Conservation (phyloP, 179 eudicot species). For the Beta corolliflora region DNA sequence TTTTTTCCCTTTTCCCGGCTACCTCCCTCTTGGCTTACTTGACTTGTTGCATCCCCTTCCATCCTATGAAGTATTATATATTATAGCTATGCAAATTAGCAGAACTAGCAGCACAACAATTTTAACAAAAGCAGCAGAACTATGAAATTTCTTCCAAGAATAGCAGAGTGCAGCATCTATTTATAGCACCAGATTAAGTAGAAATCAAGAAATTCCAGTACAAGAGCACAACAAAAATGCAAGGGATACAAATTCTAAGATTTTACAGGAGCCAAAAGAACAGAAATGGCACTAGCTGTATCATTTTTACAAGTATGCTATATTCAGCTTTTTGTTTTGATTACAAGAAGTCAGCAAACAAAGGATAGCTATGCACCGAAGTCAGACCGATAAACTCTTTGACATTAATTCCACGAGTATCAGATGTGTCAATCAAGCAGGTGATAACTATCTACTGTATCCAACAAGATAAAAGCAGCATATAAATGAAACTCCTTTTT, state of each 20-base stretch:
- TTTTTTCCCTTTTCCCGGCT: too few species aligned
- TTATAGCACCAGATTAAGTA: neutral
- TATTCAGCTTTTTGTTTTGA: neutral
- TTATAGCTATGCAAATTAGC: too few species aligned
- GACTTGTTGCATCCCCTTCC: too few species aligned
- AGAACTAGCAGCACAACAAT: too few species aligned
- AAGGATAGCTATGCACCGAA: slow-evolving; percentile 20
- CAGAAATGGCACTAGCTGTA: slow-evolving; percentile 9
- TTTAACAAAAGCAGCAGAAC: too few species aligned
- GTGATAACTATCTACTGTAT: neutral
- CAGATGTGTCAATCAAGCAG: neutral
- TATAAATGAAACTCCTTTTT: neutral
- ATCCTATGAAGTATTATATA: too few species aligned
- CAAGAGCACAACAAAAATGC: slow-evolving; percentile 12
- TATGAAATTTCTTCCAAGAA: too few species aligned
- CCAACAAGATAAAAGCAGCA: neutral
- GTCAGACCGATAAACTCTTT: slow-evolving; percentile 14
- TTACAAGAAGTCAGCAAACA: slow-evolving; percentile 15
- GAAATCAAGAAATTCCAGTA: neutral
- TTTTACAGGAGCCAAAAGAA: slow-evolving; percentile 15
- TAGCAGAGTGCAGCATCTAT: neutral
- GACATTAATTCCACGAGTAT: neutral
- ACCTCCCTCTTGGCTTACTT: too few species aligned
- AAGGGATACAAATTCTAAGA: neutral
- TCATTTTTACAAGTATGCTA: slow-evolving; percentile 11